phyloP scores from a whole-genome alignment of 2,329 filamentous ascomycete species.

The Blastomyces gilchristii region DNA sequence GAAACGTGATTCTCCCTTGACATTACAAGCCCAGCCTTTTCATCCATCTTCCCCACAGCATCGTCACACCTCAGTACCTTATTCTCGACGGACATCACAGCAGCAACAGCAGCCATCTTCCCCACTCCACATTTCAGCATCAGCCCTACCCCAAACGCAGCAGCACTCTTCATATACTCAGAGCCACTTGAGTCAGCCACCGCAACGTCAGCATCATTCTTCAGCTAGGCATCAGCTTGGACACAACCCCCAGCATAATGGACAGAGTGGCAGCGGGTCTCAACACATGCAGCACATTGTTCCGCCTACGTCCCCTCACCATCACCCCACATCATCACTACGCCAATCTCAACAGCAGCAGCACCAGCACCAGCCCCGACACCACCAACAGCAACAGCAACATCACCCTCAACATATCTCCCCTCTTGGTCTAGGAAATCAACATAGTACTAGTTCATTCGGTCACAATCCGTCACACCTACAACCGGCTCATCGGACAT shows the following conservation, averaged over 20 bases:
- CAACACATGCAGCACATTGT: conserved; percentile 7
- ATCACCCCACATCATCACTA: conserved; percentile 27
- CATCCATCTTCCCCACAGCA: conserved; percentile 24
- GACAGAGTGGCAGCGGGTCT: not conserved
- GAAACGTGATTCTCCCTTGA: conserved; percentile 14
- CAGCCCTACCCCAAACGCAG: not conserved
- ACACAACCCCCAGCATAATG: conserved; percentile 2
- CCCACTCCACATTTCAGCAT: conserved; percentile 15
- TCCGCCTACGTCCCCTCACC: conserved; percentile 19
- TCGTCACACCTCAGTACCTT: conserved; percentile 23
- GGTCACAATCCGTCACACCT: conserved; percentile 23
- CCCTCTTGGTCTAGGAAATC: conserved; percentile 21
- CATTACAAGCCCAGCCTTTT: conserved; percentile 25
- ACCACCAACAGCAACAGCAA: conserved; percentile 21
- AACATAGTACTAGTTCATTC: conserved; percentile 21
- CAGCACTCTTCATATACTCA: conserved; percentile 12
- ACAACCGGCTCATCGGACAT: conserved; percentile 14
- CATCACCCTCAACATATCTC: conserved; percentile 25
- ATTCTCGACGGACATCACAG: conserved; percentile 23
- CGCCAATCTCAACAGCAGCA: conserved; percentile 12
- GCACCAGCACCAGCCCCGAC: conserved; percentile 22
- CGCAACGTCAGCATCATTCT: conserved; percentile 2
- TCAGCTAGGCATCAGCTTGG: not conserved
- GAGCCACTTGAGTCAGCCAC: conserved; percentile 16
- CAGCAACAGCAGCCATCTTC: conserved; percentile 17